Percentiles rank a stretch among this genome's conserved stretches.
phyloP scores from a whole-genome alignment of 345 rosid species.

The Adansonia digitata region DNA sequence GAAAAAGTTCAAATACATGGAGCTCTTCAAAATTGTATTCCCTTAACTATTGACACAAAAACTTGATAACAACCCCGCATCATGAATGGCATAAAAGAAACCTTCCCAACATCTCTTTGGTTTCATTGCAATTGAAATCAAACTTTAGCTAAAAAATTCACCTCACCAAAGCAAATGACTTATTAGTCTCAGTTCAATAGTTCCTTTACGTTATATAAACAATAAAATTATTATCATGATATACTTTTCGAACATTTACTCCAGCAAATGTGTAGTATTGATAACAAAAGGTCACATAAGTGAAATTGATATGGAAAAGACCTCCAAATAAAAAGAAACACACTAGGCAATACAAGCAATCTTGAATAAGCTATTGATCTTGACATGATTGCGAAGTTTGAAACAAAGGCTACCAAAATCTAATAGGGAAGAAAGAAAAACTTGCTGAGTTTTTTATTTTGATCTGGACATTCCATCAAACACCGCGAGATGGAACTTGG shows the following conservation, averaged over 20 bases:
- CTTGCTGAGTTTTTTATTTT: neutral
- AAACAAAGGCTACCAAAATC: neutral
- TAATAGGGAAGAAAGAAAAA: neutral
- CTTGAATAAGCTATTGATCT: constrained; percentile 6
- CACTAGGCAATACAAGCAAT: neutral
- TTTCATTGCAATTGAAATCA: neutral
- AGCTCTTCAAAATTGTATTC: neutral
- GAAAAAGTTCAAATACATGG: neutral
- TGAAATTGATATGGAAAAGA: neutral
- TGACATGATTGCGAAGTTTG: constrained; percentile 5
- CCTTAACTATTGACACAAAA: neutral
- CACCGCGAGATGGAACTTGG: constrained; percentile 9
- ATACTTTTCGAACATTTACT: neutral
- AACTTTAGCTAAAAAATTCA: neutral
- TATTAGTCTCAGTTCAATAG: neutral
- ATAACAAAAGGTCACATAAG: neutral
- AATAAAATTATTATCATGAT: neutral
- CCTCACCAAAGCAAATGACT: neutral
- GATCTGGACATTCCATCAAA: constrained; percentile 44
- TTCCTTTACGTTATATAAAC: neutral
- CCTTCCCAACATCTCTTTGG: neutral
- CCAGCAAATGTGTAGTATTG: neutral
- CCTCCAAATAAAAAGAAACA: neutral
- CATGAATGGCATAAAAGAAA: neutral
- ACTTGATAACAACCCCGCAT: neutral